Base-by-base conservation (phyloP, 192 early-diverging fungal genomes). In the Podila epicladia region DNA sequence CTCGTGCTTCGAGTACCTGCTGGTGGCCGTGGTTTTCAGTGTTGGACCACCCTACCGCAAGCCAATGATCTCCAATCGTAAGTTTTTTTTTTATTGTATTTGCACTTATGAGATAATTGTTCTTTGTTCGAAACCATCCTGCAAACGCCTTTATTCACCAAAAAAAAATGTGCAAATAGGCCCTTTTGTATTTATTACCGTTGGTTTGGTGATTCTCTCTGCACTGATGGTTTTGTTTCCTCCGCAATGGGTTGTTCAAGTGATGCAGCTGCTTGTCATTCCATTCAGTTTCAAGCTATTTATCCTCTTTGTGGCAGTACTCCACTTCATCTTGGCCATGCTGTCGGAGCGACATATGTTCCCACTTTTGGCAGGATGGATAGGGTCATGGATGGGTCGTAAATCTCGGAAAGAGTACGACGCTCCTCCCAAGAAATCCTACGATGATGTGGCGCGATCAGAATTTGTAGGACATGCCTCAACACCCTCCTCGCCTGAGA, bases 31-130 rank as follows among this genome's bases (percentile, higher is more conserved):
- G 48, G 95, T 97, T 22, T 97, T 98, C 77, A 96, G 94, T 85
- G 95, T 95, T 5, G 98, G 98, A 0, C 94, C 95, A 32, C 98
- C 97, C 1, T 99, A 97, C 72, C 92, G 97, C 66, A 91, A 95
- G 78, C 89, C 92, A 9, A 92, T 98, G 74, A 86, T 90, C 78
- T 93, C 91, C 63, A 99, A 99, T 79, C 84, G 94, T 96, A 87
- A 83, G 85, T 49, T 9, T 17, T 13, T 49, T 49, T 13, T 19
- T 15, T 50, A 3, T 61, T 55, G 15, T 6, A 61, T 29, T n/a
- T 29, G 31, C 48, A 50, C 5, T 15, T 71, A 13, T 57, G 22
- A 32, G 13, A 24, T 9, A 22, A n/a, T 65, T 50, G 31, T 35
- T n/a, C 1, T 58, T 58, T 3, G 9, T 64, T 58, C 3, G 15